Evolutionary conservation across 495 filamentous ascomycete genomes (phyloP).

Genomic region (Penicillium herquei): DNA sequence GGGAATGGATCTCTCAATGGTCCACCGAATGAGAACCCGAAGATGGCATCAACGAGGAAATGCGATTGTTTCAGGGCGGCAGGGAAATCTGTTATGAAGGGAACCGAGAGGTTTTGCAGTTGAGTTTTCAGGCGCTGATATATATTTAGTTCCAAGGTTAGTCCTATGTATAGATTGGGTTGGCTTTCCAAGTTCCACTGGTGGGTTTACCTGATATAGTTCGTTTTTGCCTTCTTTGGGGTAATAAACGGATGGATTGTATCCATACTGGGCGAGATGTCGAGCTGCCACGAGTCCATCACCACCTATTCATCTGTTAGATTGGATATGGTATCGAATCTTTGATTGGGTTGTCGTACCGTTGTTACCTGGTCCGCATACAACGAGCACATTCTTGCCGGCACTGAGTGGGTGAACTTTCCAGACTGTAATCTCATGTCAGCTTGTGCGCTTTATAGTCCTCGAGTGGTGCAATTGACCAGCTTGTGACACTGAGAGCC

Average conservation of each 20-base stretch:
- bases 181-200: too few species aligned
- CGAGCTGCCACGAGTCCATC: constrained; percentile 94
- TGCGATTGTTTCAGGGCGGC: constrained; percentile 62
- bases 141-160: background rate
- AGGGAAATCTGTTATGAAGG: constrained; percentile 80
- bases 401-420: constrained; percentile 68
- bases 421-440: constrained; percentile 17
- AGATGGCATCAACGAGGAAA: constrained; percentile 90
- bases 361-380: constrained; percentile 94
- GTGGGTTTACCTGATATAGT: constrained; percentile 65
- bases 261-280: constrained; percentile 92
- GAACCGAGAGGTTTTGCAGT: constrained; percentile 75
- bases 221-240: constrained; percentile 89
- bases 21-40: constrained; percentile 95
- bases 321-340: background rate
- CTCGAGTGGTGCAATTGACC: constrained; percentile 43
- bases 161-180: too few species aligned
- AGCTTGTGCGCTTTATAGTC: too few species aligned
- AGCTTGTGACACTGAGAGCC: constrained; percentile 89
- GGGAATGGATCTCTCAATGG: constrained; percentile 88
- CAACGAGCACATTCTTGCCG: constrained; percentile 76
- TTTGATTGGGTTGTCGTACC: constrained; percentile 48
- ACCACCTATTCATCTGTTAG: constrained; percentile 56
- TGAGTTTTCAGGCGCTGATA: constrained; percentile 75
- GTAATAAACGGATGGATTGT: constrained; percentile 87